A percentile compares a stretch with the other conserved stretches of the same genome.
These are phyloP conservation scores for Grigorovia humatica DNA, from an alignment of 805 yeast species.

Conservation along the genomic window DNA sequence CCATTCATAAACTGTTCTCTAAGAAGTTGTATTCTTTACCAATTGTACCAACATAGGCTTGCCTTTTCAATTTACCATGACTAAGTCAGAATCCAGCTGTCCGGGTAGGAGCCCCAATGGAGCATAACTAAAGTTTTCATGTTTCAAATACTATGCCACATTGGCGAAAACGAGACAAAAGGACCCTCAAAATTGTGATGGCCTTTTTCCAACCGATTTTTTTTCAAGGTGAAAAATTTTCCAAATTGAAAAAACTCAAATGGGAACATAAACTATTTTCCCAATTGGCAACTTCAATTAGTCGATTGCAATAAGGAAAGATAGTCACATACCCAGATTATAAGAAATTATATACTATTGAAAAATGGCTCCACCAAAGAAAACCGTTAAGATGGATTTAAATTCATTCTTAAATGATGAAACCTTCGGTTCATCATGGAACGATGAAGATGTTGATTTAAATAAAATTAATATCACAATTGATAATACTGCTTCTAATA, in stretches of 20 bases:
- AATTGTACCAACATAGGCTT: too few species aligned
- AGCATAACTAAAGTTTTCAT: too few species aligned
- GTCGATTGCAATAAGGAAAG: not conserved
- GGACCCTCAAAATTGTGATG: not conserved
- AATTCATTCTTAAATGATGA: conserved; percentile 76
- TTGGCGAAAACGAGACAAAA: not conserved
- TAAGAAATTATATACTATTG: not conserved
- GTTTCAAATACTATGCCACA: too few species aligned
- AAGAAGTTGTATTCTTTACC: too few species aligned
- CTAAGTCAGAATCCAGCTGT: too few species aligned
- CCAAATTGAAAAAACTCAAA: not conserved
- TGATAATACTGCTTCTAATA: conserved; percentile 20
- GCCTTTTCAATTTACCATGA: too few species aligned
- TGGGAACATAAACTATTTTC: too few species aligned
- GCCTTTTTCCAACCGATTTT: not conserved
- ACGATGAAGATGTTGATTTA: conserved; percentile 73
- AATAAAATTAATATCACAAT: conserved; percentile 48
- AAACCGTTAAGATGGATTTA: conserved; percentile 71
- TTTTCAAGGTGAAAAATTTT: not conserved
- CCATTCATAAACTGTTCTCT: too few species aligned
- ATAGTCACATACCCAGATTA: not conserved
- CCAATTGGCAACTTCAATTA: too few species aligned
- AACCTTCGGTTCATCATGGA: conserved; percentile 62
- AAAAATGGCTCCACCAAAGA: conserved; percentile 51
- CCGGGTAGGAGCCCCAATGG: too few species aligned